phyloP scores from a whole-genome alignment of 1,284 basidiomycete genomes.

The Malassezia yamatoensis region DNA sequence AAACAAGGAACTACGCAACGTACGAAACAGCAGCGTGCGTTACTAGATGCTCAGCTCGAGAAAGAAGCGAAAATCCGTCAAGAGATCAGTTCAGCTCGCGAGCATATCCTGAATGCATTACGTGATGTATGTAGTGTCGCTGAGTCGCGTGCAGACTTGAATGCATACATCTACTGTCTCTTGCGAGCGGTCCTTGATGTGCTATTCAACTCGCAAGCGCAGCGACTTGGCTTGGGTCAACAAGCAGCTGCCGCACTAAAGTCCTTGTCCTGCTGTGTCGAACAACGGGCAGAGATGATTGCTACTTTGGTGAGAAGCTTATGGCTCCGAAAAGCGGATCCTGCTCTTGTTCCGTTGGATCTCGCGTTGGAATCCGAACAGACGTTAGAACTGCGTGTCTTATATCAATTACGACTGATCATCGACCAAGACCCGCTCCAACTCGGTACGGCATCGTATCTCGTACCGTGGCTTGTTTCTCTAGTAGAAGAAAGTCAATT shows the following conservation, averaged over 20 bases:
- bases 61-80: slow-evolving; percentile 30
- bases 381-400: slow-evolving; percentile 68
- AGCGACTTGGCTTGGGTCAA: slow-evolving; percentile 1
- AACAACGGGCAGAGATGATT: slow-evolving; percentile 16
- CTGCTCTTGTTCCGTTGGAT: slow-evolving; percentile 30
- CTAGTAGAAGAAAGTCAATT: slow-evolving; percentile 66
- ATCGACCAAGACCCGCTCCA: slow-evolving; percentile 76
- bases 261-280: neutral
- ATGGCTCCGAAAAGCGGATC: slow-evolving; percentile 31
- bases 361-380: slow-evolving; percentile 30
- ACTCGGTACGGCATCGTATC: slow-evolving; percentile 70
- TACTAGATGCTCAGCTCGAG: slow-evolving; percentile 38
- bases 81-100: slow-evolving; percentile 25
- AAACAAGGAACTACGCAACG: slow-evolving; percentile 30
- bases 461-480: slow-evolving; percentile 65
- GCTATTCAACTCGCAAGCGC: slow-evolving; percentile 23
- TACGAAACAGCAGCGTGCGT: slow-evolving; percentile 37
- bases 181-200: slow-evolving; percentile 28
- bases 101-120: neutral
- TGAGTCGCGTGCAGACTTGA: slow-evolving; percentile 26
- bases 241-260: neutral
- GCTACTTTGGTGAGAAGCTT: slow-evolving; percentile 28
- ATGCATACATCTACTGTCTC: slow-evolving; percentile 28
- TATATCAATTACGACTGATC: slow-evolving; percentile 73
- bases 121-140: slow-evolving; percentile 15